Conservation (phyloP, 78 protist genomes). For the Dictyostelium capitatum region DNA sequence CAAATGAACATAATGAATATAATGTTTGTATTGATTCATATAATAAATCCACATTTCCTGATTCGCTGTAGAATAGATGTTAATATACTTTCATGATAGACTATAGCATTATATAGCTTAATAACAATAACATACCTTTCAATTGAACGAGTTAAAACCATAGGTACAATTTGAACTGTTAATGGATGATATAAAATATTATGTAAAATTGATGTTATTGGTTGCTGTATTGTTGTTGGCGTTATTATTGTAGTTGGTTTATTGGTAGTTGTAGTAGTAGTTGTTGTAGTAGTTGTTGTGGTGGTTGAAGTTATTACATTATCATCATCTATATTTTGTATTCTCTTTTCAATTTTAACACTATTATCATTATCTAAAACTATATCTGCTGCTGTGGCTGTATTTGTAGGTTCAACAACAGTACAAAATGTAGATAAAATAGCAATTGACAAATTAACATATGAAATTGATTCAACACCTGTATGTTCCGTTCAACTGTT, state of each 20-base stretch:
- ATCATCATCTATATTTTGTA: not conserved
- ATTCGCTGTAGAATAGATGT: not conserved
- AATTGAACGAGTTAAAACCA: not conserved
- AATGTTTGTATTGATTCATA: slow-evolving; percentile 1
- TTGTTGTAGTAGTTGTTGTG: no score
- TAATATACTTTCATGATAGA: no score
- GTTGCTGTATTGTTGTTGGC: not conserved
- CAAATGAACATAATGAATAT: slow-evolving; percentile 30
- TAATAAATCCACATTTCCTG: slow-evolving; percentile 1
- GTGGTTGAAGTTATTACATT: not conserved
- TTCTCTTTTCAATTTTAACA: not conserved
- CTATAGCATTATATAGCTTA: no score
- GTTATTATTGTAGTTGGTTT: not conserved
- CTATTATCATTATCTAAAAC: not conserved
- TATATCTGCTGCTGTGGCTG: not conserved
- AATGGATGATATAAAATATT: slow-evolving; percentile 9
- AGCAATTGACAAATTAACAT: slow-evolving; percentile 26
- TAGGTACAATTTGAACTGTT: not conserved
- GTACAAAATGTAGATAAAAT: slow-evolving; percentile 51
- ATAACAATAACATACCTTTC: slow-evolving; percentile 10
- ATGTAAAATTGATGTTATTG: slow-evolving; percentile 1
- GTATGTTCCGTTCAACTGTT: no score
- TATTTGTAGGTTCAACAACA: not conserved
- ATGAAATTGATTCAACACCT: slow-evolving; percentile 57
- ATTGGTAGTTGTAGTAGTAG: no score